Evolutionary conservation across 208 protist species (phyloP).

Genomic region (Crithidia sp.): DNA sequence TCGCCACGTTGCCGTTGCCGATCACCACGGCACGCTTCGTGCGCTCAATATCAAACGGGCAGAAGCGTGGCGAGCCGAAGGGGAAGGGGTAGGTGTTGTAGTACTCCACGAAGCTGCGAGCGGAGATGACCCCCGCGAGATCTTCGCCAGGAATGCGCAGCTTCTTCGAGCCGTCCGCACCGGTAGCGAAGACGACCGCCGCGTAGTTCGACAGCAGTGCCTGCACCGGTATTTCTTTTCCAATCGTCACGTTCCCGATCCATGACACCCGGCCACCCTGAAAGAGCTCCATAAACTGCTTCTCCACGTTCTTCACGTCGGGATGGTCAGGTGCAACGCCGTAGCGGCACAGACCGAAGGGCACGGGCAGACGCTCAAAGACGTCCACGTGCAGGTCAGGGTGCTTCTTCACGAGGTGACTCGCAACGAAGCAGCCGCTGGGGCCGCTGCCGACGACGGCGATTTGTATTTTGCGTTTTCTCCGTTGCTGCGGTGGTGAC

Average conservation of each 20-base stretch:
- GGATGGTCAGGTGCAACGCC: conserved; percentile 98
- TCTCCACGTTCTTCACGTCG: conserved; percentile 96
- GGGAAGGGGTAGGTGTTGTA: conserved; percentile 96
- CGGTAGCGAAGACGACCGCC: conserved; percentile 94
- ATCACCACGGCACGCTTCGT: conserved; percentile 68
- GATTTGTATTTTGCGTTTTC: conserved; percentile 71
- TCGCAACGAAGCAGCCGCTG: conserved; percentile 95
- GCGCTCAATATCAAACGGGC: conserved; percentile 69
- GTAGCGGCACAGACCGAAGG: conserved; percentile 97
- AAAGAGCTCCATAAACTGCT: conserved; percentile 89
- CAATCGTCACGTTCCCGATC: conserved; percentile 94
- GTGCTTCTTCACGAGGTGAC: conserved; percentile 83
- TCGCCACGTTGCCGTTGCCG: conserved; percentile 96
- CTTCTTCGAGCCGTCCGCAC: conserved; percentile 70
- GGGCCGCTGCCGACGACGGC: conserved; percentile 95
- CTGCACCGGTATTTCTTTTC: conserved; percentile 74
- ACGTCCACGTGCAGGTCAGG: conserved; percentile 89
- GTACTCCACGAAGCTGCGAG: conserved; percentile 94
- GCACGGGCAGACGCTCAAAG: conserved; percentile 94
- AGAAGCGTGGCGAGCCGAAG: conserved; percentile 73
- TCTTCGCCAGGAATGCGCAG: conserved; percentile 88
- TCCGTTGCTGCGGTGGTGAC: background rate
- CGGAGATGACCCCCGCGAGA: conserved; percentile 77
- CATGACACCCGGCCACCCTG: conserved; percentile 80
- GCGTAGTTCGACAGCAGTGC: conserved; percentile 86